Base-by-base conservation (phyloP, 2,329 filamentous ascomycete genomes). In the Monosporascus sp. region DNA sequence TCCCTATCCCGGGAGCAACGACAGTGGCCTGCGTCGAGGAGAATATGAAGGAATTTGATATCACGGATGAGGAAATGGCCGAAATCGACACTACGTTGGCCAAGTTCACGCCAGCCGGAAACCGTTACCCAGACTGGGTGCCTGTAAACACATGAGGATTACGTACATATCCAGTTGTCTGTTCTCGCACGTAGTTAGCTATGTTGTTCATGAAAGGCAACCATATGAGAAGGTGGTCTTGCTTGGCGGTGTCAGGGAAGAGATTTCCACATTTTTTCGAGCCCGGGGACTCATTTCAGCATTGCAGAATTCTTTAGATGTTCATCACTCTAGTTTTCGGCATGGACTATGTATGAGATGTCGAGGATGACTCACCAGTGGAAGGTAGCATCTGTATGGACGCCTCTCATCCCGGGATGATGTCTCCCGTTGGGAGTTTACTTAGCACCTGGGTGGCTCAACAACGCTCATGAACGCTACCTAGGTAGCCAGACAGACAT, bases 1-100 rank as follows among this genome's bases (percentile, higher is more conserved):
- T 89, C 49, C 85, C 85, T 6, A 87, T 89, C 55, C 86, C 86
- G 0, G 86, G 86, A 3, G 80, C 85, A 8, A 81, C 80, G 1
- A 82, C 75, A 5, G 72, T 70, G 9, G 75, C 71, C 38, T 74
- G 84, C 22, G 75, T 88, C 11, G 61, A 72, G n/a, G 85, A 88
- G 73, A 89, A 89, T 60, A 69, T 74, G 35, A 76, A 73, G 55
- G 58, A 72, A 37, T 70, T 84, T 5, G 69, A 76, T 1, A 64
- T 86, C 46, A 76, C 70, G 1, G 71, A 75, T 2, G 73, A 72
- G 5, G 82, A 85, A 57, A 63, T 82, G 65, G 64, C 62, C 6
- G 72, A 76, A 58, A 78, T 85, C 49, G 77, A 82, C 48, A 60
- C 63, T 17, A 74, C 80, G 9, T 60, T 85, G 24, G 70, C 66